Evolutionary conservation across 139 green algal genomes (phyloP).

Genomic region (Tetratostichococcus sp.): DNA sequence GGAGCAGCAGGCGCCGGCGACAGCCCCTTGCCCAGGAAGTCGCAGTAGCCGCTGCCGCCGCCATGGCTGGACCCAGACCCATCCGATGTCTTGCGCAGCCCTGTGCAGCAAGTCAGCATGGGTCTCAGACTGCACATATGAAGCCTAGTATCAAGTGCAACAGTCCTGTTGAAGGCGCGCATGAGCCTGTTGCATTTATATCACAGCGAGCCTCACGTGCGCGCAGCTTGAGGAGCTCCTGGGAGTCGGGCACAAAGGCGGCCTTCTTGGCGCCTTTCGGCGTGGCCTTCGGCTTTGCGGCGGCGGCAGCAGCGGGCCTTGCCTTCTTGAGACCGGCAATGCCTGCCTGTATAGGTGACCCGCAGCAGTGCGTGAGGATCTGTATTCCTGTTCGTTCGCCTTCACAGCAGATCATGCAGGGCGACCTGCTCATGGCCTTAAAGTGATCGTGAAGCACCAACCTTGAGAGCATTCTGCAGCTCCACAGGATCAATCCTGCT

Average conservation of each 20-base stretch:
- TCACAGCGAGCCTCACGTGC: background rate
- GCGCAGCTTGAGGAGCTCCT: conserved; percentile 26
- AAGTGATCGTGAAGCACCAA: background rate
- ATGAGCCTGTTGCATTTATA: background rate
- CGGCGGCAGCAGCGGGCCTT: too few species aligned
- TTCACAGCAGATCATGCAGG: too few species aligned
- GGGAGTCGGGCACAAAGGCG: conserved; percentile 18
- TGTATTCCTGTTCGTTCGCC: too few species aligned
- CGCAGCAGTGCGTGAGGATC: too few species aligned
- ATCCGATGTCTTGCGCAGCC: background rate
- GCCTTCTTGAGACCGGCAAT: background rate
- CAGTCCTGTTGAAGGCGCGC: too few species aligned
- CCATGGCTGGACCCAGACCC: too few species aligned
- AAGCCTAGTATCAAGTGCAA: background rate
- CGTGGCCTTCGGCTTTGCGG: background rate
- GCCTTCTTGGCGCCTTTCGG: background rate
- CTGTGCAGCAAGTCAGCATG: background rate
- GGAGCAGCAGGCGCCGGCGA: background rate
- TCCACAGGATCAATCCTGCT: conserved; percentile 1
- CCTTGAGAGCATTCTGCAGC: conserved; percentile 27
- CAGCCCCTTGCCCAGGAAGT: background rate
- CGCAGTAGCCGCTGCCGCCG: background rate
- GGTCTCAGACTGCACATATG: too few species aligned
- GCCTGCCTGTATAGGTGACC: conserved; percentile 14
- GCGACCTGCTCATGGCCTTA: background rate